Percentiles rank a stretch among this genome's conserved stretches.
phyloP scores from a whole-genome alignment of 2,329 filamentous ascomycete species.

The Talaromyces sp. region DNA sequence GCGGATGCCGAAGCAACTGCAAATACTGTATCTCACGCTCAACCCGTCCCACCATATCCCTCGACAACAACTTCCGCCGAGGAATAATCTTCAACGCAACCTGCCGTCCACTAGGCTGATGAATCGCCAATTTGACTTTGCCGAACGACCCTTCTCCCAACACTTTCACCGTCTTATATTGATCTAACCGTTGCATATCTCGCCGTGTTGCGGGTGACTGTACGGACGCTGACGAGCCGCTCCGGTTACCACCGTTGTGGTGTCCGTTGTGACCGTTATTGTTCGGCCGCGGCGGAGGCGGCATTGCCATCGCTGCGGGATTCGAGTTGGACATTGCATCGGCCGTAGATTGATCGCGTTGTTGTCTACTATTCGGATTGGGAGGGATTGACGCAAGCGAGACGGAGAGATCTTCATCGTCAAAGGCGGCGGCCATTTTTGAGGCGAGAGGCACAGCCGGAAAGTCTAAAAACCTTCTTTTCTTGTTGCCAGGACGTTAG shows the following conservation, averaged over 20 bases:
- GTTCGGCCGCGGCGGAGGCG: conserved; percentile 36
- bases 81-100: conserved; percentile 98
- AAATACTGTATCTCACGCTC: conserved; percentile 98
- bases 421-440: conserved; percentile 53
- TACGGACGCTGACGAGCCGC: conserved; percentile 28
- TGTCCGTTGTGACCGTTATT: conserved; percentile 4
- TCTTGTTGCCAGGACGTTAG: neutral
- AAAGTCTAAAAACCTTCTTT: neutral
- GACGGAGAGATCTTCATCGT: conserved; percentile 81
- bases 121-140: conserved; percentile 95
- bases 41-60: conserved; percentile 96
- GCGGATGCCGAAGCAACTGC: conserved; percentile 89
- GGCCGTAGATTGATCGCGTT: conserved; percentile 29
- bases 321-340: conserved; percentile 28
- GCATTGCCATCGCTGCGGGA: conserved; percentile 40
- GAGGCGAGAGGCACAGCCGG: conserved; percentile 1
- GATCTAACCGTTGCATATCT: conserved; percentile 80
- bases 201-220: conserved; percentile 50
- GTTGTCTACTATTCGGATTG: conserved; percentile 26
- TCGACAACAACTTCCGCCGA: conserved; percentile 89
- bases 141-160: conserved; percentile 96
- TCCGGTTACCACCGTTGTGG: conserved; percentile 18
- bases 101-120: conserved; percentile 88
- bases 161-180: conserved; percentile 86
- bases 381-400: conserved; percentile 52